phyloP scores from a whole-genome alignment of 2,329 filamentous ascomycete genomes.

The Cladosporium austrohemisphaericum region DNA sequence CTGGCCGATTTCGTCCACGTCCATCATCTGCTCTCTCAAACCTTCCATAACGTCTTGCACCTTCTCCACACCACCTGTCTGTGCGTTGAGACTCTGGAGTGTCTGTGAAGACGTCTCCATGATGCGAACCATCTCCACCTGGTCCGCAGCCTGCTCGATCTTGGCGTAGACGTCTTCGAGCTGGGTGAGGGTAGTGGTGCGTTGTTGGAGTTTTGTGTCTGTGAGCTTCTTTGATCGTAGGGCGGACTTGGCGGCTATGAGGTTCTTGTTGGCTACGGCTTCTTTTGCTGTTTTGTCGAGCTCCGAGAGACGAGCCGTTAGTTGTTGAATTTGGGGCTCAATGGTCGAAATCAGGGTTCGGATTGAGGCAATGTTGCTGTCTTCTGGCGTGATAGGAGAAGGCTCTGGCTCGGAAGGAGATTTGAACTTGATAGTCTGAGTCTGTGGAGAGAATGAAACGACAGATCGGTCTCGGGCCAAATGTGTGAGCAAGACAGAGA shows the following conservation, averaged over 20 bases:
- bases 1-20: slow-evolving; percentile 75
- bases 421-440: slow-evolving; percentile 69
- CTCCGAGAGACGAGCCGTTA: slow-evolving; percentile 53
- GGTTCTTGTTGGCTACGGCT: slow-evolving; percentile 70
- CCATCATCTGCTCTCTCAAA: slow-evolving; percentile 72
- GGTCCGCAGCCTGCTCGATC: slow-evolving; percentile 80
- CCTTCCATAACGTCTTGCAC: slow-evolving; percentile 73
- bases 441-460: slow-evolving; percentile 26
- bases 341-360: slow-evolving; percentile 68
- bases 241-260: slow-evolving; percentile 69
- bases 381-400: slow-evolving; percentile 66
- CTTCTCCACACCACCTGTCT: slow-evolving; percentile 70
- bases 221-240: slow-evolving; percentile 79
- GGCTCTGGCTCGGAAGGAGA: slow-evolving; percentile 44
- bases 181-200: slow-evolving; percentile 70
- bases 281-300: slow-evolving; percentile 59
- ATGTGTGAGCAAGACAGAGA: slow-evolving; percentile 45
- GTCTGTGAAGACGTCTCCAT: slow-evolving; percentile 76
- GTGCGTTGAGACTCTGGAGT: slow-evolving; percentile 67
- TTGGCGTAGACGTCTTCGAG: slow-evolving; percentile 79
- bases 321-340: slow-evolving; percentile 60
- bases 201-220: slow-evolving; percentile 67
- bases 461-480: slow-evolving; percentile 51
- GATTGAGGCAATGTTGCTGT: slow-evolving; percentile 76
- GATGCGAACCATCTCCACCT: slow-evolving; percentile 75